Base-by-base conservation (phyloP, 129 eudicot species). In the Solidago caesia region DNA sequence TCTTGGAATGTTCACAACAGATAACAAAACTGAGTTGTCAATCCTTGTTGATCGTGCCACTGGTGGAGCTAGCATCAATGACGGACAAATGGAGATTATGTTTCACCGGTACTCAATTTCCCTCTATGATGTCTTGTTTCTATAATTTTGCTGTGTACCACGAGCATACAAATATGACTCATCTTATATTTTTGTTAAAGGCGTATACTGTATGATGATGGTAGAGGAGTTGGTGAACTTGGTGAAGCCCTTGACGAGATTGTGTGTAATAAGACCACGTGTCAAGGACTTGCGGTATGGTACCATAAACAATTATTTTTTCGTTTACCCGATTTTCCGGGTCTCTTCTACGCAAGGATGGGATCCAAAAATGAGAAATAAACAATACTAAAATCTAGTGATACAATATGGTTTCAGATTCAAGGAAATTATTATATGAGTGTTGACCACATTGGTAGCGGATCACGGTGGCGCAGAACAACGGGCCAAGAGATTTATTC, bases 61-160 rank as follows among this genome's bases (percentile, higher is more conserved):
- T 8, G 98, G 98, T 66, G 98, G 96, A 73, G 84, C 92, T 75
- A 93, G 98, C 88, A 90, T 90, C 72, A 52, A 80, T 7, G 96
- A 93, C 78, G 98, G 98, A 71, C 84, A 93, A 85, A 76, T 90
- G 73, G 98, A 93, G 64, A 72, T 93, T 51, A 90, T 93, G 98
- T 84, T 93, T 71, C 98, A 93, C 66, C 86, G 98, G 98, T 87
- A 75, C 58, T 7, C 57, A 41, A 63, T 15, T 7, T 4, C 58
- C 41, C 25, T 41, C 55, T 47, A 59, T 48, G 27, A 46, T 33
- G 46, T 61, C 45, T 75, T 29, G 1, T 41, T 53, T 55, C 0
- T 82, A 41, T 72, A 33, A 21, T 9, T 47, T 79, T 25, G 29
- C 49, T 66, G 12, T 39, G 62, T 44, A 6, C 11, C 42, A 45